Evolutionary conservation across 805 yeast genomes (phyloP), one percentile per base, ranked within the genome.

Genomic region (Nakazawaea ernobii): DNA sequence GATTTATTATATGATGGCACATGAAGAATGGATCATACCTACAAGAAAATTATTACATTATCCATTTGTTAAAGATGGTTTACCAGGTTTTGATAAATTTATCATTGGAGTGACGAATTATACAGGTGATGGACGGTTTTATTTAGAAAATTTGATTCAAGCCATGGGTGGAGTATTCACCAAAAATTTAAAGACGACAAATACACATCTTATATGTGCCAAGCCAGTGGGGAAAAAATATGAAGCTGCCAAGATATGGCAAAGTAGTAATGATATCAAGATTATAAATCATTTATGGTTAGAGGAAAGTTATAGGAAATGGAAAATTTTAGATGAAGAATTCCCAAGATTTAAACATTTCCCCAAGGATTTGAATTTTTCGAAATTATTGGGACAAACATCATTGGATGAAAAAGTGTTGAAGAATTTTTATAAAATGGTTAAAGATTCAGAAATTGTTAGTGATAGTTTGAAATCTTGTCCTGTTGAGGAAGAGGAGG

Each of bases 281-380:
- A 69, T 84, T 2, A 82, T 87, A 1, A 90, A 86, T 58, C 96
- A 89, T 63, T 59, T 82, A 11, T 92, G 99, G 99, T 64, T 92
- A 11, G 98, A 92, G 58, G 91, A 86, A 46, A 76, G 89, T 37
- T 92, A 74, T 52, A 68, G 75, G 0, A 63, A 72, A 40, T 86
- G 94, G 91, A 66, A 65, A 43, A 53, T 71, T 5, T 72, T 75
- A 53, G 78, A 80, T 35, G 72, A 62, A 4, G 55, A 65, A 0
- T 57, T 62, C 13, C 70, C 77, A 2, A 68, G 77, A 30, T 87
- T 78, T 61, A 59, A 71, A 8, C 66, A 68, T 42, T 65, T 79
- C 36, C 77, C 79, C 1, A 62, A 67, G 35, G 65, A 61, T 26
- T 56, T 67, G 3, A 65, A 69, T 27, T 63, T 75, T 39, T 69